Percentiles rank a stretch among this genome's conserved stretches.
These are phyloP conservation scores for Fistulifera pelliculosa DNA, from an alignment of 108 stramenopile genomes.

Conservation along the genomic window DNA sequence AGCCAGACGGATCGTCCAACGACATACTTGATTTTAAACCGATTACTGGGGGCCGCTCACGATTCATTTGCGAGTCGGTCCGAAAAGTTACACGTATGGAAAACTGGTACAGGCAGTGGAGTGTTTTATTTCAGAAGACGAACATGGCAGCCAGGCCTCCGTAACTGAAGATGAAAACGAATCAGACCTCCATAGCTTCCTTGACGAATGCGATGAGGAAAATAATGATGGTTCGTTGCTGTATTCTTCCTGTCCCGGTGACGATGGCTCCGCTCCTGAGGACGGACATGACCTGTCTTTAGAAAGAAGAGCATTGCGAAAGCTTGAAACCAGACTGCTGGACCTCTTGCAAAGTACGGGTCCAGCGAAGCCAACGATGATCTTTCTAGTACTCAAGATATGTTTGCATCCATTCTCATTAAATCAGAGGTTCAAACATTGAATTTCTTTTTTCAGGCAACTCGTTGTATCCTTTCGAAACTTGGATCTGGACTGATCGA, in stretches of 20 bases:
- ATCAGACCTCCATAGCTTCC: conserved; percentile 3
- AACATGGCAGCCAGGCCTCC: no score
- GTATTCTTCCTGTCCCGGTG: no score
- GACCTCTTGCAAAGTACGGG: no score
- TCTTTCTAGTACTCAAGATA: neutral
- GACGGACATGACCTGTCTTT: no score
- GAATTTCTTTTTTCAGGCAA: neutral
- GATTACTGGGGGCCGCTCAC: neutral
- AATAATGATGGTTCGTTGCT: no score
- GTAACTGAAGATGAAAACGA: conserved; percentile 5
- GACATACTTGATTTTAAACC: conserved; percentile 50
- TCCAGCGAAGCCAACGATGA: no score
- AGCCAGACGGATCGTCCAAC: conserved; percentile 83
- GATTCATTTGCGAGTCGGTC: conserved; percentile 39
- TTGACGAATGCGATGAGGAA: no score
- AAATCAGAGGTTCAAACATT: neutral
- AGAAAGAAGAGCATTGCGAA: no score
- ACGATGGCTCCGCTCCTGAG: no score
- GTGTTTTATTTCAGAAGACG: conserved; percentile 13
- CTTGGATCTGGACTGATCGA: neutral
- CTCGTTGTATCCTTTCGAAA: neutral
- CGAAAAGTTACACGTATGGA: conserved; percentile 71
- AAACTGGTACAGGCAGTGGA: conserved; percentile 46
- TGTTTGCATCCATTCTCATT: neutral
- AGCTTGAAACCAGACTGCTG: no score